A percentile compares a stretch with the other conserved stretches of the same genome.
Conservation (phyloP, 768 basidiomycete genomes). For the Candolleomyces eurysporus region DNA sequence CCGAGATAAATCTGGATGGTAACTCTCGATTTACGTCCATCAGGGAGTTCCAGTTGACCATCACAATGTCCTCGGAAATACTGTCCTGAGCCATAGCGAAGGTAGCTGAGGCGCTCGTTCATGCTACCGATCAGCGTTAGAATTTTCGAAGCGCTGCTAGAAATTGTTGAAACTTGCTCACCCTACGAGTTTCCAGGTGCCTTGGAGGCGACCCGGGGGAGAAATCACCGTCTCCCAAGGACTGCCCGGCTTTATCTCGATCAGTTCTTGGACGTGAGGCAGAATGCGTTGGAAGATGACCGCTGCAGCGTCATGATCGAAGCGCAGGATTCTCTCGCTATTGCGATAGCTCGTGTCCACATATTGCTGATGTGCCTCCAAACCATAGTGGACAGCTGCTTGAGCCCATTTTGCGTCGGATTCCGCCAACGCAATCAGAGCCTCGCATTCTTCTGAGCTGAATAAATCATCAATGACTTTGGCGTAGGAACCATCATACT, state of each 20-base stretch:
- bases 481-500: conserved; percentile 37
- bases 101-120: conserved; percentile 44
- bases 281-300: conserved; percentile 34
- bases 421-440: conserved; percentile 34
- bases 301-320: conserved; percentile 31
- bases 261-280: conserved; percentile 37
- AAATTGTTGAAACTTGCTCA: conserved; percentile 12
- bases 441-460: conserved; percentile 38
- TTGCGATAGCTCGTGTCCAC: conserved; percentile 39
- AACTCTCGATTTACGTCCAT: conserved; percentile 35
- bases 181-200: conserved; percentile 38
- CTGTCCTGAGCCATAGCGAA: conserved; percentile 42
- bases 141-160: neutral
- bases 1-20: conserved; percentile 49
- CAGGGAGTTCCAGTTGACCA: conserved; percentile 32
- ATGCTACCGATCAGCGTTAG: conserved; percentile 23
- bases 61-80: conserved; percentile 43
- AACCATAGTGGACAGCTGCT: conserved; percentile 32
- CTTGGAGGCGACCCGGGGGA: conserved; percentile 17
- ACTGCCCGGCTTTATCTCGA: conserved; percentile 27
- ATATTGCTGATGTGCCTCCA: conserved; percentile 23
- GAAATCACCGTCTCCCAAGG: conserved; percentile 34
- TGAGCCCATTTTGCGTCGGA: conserved; percentile 34
- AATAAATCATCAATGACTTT: conserved; percentile 43
- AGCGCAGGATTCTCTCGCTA: conserved; percentile 36